Evolutionary conservation across 2,329 filamentous ascomycete genomes (phyloP).

Genomic region (Tolypocladium amazonense): DNA sequence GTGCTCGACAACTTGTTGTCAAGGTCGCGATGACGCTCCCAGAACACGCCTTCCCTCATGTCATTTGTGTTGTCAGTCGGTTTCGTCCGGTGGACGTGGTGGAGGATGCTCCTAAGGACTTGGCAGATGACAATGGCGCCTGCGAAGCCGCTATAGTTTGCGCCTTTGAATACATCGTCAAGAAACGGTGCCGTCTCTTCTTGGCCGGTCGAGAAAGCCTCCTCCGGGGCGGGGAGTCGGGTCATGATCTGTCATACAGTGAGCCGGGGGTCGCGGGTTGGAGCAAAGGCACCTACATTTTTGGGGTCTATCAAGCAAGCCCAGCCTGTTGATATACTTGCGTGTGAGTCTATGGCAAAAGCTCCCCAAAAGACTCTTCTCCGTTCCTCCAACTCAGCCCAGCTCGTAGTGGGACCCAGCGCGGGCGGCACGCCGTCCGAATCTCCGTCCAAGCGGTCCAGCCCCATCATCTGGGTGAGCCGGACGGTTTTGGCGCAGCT

Average conservation of each 20-base stretch:
- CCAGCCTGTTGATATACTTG: slow-evolving; percentile 85
- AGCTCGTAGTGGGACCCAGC: slow-evolving; percentile 62
- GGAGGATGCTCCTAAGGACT: slow-evolving; percentile 71
- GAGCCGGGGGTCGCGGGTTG: background rate
- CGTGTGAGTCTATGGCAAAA: slow-evolving; percentile 75
- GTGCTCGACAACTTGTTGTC: slow-evolving; percentile 72
- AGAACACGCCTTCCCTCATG: slow-evolving; percentile 65
- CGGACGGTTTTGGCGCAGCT: slow-evolving; percentile 63
- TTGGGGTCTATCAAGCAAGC: slow-evolving; percentile 66
- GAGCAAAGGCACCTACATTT: slow-evolving; percentile 36
- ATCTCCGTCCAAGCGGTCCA: slow-evolving; percentile 64
- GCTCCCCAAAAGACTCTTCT: slow-evolving; percentile 78
- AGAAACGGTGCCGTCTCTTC: slow-evolving; percentile 54
- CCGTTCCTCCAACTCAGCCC: slow-evolving; percentile 68
- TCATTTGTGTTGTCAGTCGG: slow-evolving; percentile 64
- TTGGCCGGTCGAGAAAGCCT: slow-evolving; percentile 58
- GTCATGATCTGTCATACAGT: slow-evolving; percentile 49
- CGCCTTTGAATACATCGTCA: slow-evolving; percentile 50
- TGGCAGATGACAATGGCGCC: slow-evolving; percentile 64
- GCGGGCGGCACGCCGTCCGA: slow-evolving; percentile 62
- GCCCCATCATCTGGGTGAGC: slow-evolving; percentile 72
- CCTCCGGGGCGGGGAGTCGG: slow-evolving; percentile 69
- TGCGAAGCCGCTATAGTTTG: slow-evolving; percentile 59
- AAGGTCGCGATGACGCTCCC: slow-evolving; percentile 73
- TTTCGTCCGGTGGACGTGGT: slow-evolving; percentile 65